Conservation (phyloP, 148 eudicot genomes). For the Arbutus unedo region DNA sequence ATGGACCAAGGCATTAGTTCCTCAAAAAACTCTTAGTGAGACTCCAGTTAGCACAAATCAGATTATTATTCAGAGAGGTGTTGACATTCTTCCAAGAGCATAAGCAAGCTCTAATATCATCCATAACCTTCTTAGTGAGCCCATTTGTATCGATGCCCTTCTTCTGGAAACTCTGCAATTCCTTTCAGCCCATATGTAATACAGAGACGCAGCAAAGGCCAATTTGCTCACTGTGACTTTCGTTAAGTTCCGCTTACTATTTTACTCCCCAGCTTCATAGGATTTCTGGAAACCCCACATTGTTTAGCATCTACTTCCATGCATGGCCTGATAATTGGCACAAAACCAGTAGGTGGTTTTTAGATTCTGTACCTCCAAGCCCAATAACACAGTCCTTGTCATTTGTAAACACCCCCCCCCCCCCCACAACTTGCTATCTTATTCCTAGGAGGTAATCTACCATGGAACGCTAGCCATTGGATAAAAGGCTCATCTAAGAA, state of each 20-base stretch:
- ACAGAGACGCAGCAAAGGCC: background rate
- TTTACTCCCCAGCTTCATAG: background rate
- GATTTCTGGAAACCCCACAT: too few relatives aligned
- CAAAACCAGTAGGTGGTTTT: background rate
- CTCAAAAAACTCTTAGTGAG: background rate
- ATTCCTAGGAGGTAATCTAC: too few relatives aligned
- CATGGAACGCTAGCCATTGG: background rate
- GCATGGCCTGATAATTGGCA: background rate
- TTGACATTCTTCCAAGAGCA: background rate
- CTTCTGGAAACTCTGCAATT: background rate
- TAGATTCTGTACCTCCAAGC: background rate
- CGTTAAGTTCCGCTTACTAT: background rate
- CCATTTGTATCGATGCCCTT: background rate
- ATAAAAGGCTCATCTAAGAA: background rate
- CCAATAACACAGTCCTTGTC: background rate
- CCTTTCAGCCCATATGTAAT: background rate
- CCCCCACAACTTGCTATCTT: background rate
- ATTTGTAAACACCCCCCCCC: too few relatives aligned
- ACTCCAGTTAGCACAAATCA: background rate
- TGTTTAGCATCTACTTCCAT: too few relatives aligned
- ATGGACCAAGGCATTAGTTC: background rate
- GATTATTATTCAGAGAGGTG: background rate
- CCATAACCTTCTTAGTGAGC: background rate
- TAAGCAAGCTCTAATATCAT: background rate
- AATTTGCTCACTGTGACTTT: background rate